A percentile compares a stretch with the other conserved stretches of the same genome.
Conservation (phyloP, 192 early-diverging fungal genomes). For the Coemansia sp. region DNA sequence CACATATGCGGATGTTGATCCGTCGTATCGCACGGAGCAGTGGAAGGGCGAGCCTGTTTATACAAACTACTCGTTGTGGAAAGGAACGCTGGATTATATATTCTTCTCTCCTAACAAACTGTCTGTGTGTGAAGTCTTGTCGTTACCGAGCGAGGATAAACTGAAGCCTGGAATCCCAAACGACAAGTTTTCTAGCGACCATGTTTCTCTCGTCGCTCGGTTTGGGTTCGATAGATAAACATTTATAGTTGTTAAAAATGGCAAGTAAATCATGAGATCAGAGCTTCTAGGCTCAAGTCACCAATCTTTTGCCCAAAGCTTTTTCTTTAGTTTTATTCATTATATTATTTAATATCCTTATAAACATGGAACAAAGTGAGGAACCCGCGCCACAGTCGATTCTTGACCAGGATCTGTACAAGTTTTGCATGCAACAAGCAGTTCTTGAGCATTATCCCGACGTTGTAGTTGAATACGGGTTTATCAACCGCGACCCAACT, state of each 20-base stretch:
- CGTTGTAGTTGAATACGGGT: conserved; percentile 60
- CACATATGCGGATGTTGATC: conserved; percentile 46
- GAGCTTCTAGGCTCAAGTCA: neutral
- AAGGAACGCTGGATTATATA: conserved; percentile 55
- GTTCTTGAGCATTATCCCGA: conserved; percentile 69
- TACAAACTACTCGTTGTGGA: conserved; percentile 53
- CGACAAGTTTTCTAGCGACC: conserved; percentile 47
- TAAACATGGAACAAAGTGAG: conserved; percentile 6
- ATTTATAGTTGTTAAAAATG: neutral
- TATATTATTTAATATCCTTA: neutral
- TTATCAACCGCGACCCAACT: conserved; percentile 62
- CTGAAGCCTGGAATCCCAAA: conserved; percentile 53
- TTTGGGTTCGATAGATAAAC: conserved; percentile 1
- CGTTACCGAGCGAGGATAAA: conserved; percentile 27
- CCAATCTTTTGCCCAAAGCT: neutral
- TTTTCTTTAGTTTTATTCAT: neutral
- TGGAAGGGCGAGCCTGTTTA: conserved; percentile 55
- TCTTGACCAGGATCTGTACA: conserved; percentile 83
- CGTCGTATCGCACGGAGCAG: conserved; percentile 37
- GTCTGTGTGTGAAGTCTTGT: conserved; percentile 26
- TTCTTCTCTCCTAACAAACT: conserved; percentile 28
- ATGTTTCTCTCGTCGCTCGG: conserved; percentile 40
- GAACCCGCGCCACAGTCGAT: conserved; percentile 56
- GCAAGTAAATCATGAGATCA: neutral
- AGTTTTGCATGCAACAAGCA: conserved; percentile 80